Conservation (phyloP, 495 filamentous ascomycete genomes). For the Staphylotrichum longicolle region DNA sequence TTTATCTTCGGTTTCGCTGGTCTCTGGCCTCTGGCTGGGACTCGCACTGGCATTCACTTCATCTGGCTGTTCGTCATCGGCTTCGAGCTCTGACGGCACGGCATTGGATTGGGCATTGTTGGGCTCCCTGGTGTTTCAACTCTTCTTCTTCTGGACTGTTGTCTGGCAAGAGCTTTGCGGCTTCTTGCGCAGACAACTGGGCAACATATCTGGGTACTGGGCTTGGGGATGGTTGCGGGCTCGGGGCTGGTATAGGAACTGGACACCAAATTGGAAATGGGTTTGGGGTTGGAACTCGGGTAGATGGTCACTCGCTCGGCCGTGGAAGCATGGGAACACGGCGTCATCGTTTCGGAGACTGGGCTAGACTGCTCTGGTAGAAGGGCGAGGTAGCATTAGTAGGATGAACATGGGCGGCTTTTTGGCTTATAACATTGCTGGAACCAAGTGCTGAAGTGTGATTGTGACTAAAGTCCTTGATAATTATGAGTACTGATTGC, state of each 20-base stretch:
- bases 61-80: conserved; percentile 10
- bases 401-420: no score
- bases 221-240: conserved; percentile 11
- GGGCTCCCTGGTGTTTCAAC: conserved; percentile 28
- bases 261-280: conserved; percentile 1
- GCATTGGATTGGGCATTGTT: conserved; percentile 28
- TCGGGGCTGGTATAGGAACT: conserved; percentile 3
- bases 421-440: no score
- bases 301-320: conserved; percentile 2
- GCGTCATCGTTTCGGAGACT: conserved; percentile 14
- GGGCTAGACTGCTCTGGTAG: conserved; percentile 3
- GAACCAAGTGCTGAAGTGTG: no score
- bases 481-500: no score
- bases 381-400: not conserved
- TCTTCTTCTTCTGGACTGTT: conserved; percentile 28
- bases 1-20: conserved; percentile 2
- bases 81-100: conserved; percentile 13
- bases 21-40: conserved; percentile 21
- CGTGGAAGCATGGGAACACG: conserved; percentile 1
- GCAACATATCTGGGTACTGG: conserved; percentile 11
- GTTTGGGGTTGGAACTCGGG: conserved; percentile 6
- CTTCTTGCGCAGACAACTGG: conserved; percentile 1
- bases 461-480: no score
- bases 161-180: conserved; percentile 17
- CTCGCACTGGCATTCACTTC: conserved; percentile 25